Percentiles rank a stretch among this genome's conserved stretches.
These are phyloP conservation scores for Clitoria ternatea DNA, from an alignment of 306 rosid genomes.

Conservation along the genomic window DNA sequence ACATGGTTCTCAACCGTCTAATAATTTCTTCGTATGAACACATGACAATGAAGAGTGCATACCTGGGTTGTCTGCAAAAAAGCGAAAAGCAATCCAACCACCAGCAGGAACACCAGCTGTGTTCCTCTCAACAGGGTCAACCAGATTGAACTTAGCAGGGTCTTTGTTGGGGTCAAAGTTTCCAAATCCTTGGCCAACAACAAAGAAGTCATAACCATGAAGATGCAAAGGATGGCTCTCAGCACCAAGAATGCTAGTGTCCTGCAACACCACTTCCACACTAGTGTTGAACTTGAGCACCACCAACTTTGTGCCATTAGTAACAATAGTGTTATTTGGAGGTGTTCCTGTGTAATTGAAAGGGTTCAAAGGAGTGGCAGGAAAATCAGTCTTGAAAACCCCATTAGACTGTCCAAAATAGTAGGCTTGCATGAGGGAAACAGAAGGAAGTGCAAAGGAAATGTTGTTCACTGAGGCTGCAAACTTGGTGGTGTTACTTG, in stretches of 20 bases:
- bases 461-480: conserved; percentile 63
- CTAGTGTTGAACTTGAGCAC: conserved; percentile 66
- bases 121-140: conserved; percentile 74
- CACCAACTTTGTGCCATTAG: conserved; percentile 52
- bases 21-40: too few species aligned
- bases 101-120: conserved; percentile 62
- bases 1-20: too few species aligned
- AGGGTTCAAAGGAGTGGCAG: conserved; percentile 40
- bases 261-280: conserved; percentile 77
- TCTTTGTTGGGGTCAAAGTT: conserved; percentile 60
- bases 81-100: conserved; percentile 81
- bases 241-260: conserved; percentile 54
- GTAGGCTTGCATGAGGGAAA: conserved; percentile 58
- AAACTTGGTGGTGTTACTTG: conserved; percentile 60
- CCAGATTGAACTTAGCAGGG: conserved; percentile 56
- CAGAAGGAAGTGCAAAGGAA: conserved; percentile 67
- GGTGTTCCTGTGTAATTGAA: conserved; percentile 79
- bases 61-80: conserved; percentile 85
- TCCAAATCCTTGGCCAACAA: conserved; percentile 84
- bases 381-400: conserved; percentile 61
- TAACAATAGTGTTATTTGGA: conserved; percentile 62
- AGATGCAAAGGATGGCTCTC: conserved; percentile 93
- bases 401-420: conserved; percentile 42
- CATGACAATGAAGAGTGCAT: background rate
- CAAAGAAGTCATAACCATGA: conserved; percentile 70